A percentile compares a stretch with the other conserved stretches of the same genome.
phyloP scores from a whole-genome alignment of 1,284 basidiomycete species.

The Veloboletus limbatus region DNA sequence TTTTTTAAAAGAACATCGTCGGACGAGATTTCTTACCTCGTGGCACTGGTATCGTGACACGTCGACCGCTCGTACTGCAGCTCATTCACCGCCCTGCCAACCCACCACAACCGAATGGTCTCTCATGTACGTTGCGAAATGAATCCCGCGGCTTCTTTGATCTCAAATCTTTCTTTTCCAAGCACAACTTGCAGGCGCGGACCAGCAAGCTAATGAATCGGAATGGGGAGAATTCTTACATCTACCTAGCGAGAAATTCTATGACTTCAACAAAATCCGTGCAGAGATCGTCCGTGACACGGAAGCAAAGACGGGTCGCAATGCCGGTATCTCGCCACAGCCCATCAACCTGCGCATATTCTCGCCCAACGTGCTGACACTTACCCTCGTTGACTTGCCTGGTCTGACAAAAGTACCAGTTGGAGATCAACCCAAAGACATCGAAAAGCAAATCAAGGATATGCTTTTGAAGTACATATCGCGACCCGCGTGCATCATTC shows the following conservation, averaged over 20 bases:
- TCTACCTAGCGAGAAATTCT: slow-evolving; percentile 94
- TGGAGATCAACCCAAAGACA: slow-evolving; percentile 96
- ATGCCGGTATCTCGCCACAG: slow-evolving; percentile 92
- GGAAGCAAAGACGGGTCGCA: slow-evolving; percentile 96
- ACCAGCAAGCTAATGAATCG: slow-evolving; percentile 78
- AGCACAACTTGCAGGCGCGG: slow-evolving; percentile 49
- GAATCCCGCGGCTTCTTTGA: slow-evolving; percentile 3
- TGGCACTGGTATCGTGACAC: slow-evolving; percentile 96
- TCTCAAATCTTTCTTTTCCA: slow-evolving; percentile 11
- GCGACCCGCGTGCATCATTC: slow-evolving; percentile 85
- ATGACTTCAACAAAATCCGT: slow-evolving; percentile 95
- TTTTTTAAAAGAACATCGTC: slow-evolving; percentile 83
- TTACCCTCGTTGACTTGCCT: slow-evolving; percentile 96
- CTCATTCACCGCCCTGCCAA: slow-evolving; percentile 80
- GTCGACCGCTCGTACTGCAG: slow-evolving; percentile 93
- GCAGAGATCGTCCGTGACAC: slow-evolving; percentile 97
- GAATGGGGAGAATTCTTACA: slow-evolving; percentile 99
- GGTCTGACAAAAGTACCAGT: slow-evolving; percentile 97
- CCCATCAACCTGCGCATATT: slow-evolving; percentile 97
- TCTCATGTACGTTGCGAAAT: slow-evolving; percentile 32
- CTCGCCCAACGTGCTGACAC: slow-evolving; percentile 94
- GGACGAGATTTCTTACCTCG: slow-evolving; percentile 96
- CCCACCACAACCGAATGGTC: slow-evolving; percentile 47
- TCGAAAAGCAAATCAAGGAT: slow-evolving; percentile 96
- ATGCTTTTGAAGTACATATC: slow-evolving; percentile 97